Conservation (phyloP, 1,284 basidiomycete species). For the Wolfiporia cocos region DNA sequence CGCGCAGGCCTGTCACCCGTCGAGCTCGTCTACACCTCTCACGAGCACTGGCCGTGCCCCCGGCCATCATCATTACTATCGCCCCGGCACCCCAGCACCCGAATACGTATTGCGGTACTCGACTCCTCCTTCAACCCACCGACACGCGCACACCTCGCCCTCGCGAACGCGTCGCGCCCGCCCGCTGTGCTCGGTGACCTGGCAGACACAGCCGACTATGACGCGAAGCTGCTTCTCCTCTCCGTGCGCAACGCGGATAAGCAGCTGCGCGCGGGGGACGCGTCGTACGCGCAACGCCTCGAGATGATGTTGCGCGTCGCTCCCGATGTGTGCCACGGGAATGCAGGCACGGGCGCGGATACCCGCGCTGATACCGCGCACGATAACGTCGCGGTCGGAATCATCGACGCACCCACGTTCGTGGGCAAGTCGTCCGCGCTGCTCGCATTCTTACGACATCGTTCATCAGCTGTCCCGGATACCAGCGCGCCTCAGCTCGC, state of each 20-base stretch:
- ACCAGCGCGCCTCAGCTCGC: slow-evolving; percentile 2
- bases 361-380: slow-evolving; percentile 5
- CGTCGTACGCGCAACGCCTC: slow-evolving; percentile 67
- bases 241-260: slow-evolving; percentile 93
- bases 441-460: slow-evolving; percentile 40
- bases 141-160: slow-evolving; percentile 79
- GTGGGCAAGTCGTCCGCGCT: slow-evolving; percentile 75
- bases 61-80: slow-evolving; percentile 6
- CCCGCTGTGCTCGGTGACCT: background rate
- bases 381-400: slow-evolving; percentile 69
- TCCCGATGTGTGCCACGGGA: slow-evolving; percentile 31
- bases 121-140: slow-evolving; percentile 97
- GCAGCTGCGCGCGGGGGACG: slow-evolving; percentile 63
- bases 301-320: slow-evolving; percentile 79
- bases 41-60: slow-evolving; percentile 49
- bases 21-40: slow-evolving; percentile 49
- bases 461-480: slow-evolving; percentile 23
- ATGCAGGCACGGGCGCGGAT: background rate
- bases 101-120: slow-evolving; percentile 72
- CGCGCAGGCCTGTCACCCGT: slow-evolving; percentile 39
- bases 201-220: slow-evolving; percentile 38
- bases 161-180: slow-evolving; percentile 47
- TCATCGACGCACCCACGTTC: slow-evolving; percentile 87
- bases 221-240: slow-evolving; percentile 78
- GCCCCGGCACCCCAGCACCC: no score